Percentiles rank a stretch among this genome's conserved stretches.
Evolutionary conservation across 2,329 filamentous ascomycete species (phyloP).

Genomic region (Metarhizium brunneum): DNA sequence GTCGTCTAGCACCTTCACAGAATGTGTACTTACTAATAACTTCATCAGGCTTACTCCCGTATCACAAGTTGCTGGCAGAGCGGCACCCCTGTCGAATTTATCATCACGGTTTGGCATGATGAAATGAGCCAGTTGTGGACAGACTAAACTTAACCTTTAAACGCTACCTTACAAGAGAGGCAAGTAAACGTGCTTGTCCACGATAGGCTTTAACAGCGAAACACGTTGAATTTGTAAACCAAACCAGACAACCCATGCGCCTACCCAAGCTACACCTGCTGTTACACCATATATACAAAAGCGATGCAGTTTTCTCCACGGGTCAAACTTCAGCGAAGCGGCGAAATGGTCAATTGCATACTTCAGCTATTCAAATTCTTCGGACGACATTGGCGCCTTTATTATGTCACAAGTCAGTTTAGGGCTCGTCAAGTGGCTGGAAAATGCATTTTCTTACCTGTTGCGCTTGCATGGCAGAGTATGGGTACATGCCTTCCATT

Average conservation of each 20-base stretch:
- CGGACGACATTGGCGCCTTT: slow-evolving; percentile 34
- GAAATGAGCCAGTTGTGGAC: slow-evolving; percentile 16
- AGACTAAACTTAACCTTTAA: not conserved
- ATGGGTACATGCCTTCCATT: slow-evolving; percentile 78
- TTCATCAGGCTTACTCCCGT: slow-evolving; percentile 51
- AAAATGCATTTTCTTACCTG: slow-evolving; percentile 49
- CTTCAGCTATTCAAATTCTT: slow-evolving; percentile 33
- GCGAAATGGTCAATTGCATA: not conserved
- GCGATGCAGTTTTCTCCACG: not conserved
- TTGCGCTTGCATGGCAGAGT: slow-evolving; percentile 71
- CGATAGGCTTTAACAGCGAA: slow-evolving; percentile 7
- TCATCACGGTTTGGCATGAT: slow-evolving; percentile 66
- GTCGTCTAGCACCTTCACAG: slow-evolving; percentile 12
- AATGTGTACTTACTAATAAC: slow-evolving; percentile 14
- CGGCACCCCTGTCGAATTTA: slow-evolving; percentile 59
- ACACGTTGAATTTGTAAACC: slow-evolving; percentile 4
- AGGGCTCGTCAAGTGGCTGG: not conserved
- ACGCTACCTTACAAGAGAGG: not conserved
- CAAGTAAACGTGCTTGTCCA: slow-evolving; percentile 2
- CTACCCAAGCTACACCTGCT: not conserved
- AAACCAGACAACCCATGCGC: slow-evolving; percentile 11
- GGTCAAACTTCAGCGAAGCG: not conserved
- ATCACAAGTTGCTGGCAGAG: slow-evolving; percentile 47
- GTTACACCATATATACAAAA: not conserved
- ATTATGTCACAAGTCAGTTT: not conserved